A percentile compares a stretch with the other conserved stretches of the same genome.
Conservation (phyloP, 768 basidiomycete species). For the Leccinum ochraceum region DNA sequence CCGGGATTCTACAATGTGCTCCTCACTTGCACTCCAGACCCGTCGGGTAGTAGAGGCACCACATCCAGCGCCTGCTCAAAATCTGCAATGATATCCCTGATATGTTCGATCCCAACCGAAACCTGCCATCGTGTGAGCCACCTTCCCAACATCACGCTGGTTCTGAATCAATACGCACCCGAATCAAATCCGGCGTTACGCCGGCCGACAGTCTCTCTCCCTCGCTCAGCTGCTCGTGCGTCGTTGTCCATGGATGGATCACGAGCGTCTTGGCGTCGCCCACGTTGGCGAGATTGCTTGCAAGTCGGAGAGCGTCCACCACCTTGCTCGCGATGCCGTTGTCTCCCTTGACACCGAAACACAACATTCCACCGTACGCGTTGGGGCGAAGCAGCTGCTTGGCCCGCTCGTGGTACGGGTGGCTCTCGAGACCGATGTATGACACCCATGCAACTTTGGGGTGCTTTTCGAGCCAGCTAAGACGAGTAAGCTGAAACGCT, state of each 20-base stretch:
- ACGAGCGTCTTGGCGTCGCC: constrained; percentile 66
- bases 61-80: constrained; percentile 41
- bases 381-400: constrained; percentile 50
- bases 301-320: constrained; percentile 70
- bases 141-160: neutral
- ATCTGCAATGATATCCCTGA: constrained; percentile 50
- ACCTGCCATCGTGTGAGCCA: constrained; percentile 27
- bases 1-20: constrained; percentile 1
- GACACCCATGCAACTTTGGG: constrained; percentile 73
- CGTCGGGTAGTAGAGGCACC: constrained; percentile 11
- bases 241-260: constrained; percentile 59
- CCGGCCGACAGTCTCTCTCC: constrained; percentile 52
- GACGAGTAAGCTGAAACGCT: neutral
- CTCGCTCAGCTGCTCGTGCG: constrained; percentile 54
- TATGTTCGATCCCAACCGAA: constrained; percentile 46
- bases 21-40: neutral
- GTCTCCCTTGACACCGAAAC: constrained; percentile 73
- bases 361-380: constrained; percentile 73
- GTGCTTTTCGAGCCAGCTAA: constrained; percentile 59
- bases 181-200: constrained; percentile 57
- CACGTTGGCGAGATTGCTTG: constrained; percentile 73
- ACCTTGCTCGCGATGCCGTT: constrained; percentile 52
- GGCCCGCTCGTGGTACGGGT: constrained; percentile 61
- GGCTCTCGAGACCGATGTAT: constrained; percentile 68
- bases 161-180: constrained; percentile 38